phyloP scores from a whole-genome alignment of 352 stramenopile genomes.

The Pythium utonaiense region DNA sequence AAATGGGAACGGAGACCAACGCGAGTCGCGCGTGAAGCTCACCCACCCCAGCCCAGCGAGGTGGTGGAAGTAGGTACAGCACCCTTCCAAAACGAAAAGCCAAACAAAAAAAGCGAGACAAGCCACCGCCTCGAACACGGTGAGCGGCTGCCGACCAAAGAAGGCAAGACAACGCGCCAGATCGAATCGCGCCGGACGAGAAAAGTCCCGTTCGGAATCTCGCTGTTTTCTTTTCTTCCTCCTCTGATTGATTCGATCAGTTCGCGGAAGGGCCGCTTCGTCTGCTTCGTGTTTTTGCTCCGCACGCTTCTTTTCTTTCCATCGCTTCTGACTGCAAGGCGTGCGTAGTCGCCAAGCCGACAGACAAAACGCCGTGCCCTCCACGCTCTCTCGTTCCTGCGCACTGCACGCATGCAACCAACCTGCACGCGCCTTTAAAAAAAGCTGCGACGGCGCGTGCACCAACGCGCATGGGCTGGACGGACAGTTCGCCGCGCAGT shows the following conservation, averaged over 20 bases:
- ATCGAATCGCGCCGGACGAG: neutral
- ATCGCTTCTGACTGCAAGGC: neutral
- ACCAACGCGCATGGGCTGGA: neutral
- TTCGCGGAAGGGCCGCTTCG: neutral
- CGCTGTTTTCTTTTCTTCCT: neutral
- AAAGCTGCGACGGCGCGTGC: neutral
- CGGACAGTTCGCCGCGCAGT: neutral
- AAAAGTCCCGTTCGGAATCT: neutral
- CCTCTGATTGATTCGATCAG: neutral
- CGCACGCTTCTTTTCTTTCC: constrained; percentile 6
- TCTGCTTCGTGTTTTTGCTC: constrained; percentile 5
- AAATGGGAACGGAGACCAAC: constrained; percentile 8
- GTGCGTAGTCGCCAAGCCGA: constrained; percentile 4
- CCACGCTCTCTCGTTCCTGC: neutral
- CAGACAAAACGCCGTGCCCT: neutral
- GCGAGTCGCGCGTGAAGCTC: constrained; percentile 1
- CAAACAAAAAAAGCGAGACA: neutral
- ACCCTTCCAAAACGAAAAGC: no score
- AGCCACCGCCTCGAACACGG: no score
- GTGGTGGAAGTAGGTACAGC: no score
- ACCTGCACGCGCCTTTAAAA: neutral
- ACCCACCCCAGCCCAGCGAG: no score
- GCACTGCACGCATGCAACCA: neutral
- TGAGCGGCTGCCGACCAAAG: neutral
- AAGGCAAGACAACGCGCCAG: neutral